Base-by-base conservation (phyloP, 495 filamentous ascomycete genomes). In the Clavariopsis aquatica region DNA sequence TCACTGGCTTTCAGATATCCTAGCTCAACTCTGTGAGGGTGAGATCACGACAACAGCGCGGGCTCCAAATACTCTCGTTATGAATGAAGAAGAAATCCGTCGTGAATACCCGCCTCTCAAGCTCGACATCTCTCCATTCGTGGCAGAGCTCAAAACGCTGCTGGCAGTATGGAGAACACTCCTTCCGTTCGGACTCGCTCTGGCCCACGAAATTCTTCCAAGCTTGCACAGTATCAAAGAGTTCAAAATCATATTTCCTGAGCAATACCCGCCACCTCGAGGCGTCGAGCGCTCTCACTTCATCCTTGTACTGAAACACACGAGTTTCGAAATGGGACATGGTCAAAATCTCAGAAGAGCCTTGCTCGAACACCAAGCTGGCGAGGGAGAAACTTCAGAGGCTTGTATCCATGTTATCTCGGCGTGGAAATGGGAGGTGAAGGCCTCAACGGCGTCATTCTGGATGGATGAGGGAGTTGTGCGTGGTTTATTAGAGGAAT, bases 1-100 rank as follows among this genome's bases (percentile, higher is more conserved):
- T 13, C 47, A 49, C 47, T 49, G 47, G 47, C 47, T 49, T 27
- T 23, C 47, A 4, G 47, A 49, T 4, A 49, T 49, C 5, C 47
- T 49, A 27, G 47, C 5, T 3, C 20, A 23, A 9, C 20, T 49
- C 20, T 23, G 20, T n/a, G 24, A 23, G 10, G 24, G 24, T 3
- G 20, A 27, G 10, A 24, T 49, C 1, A 7, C 8, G 19, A 49
- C 47, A 23, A 49, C 47, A 49, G 24, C 47, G 12, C 47, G 47
- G 26, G 20, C 47, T 2, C 47, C 47, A 27, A 23, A 22, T 22
- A 49, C 2, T 7, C n/a, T 23, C 5, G 10, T 27, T 10, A 7
- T 24, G 6, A 22, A 24, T 24, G 24, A 24, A 5, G 47, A 23
- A 1, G 5, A 49, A 27, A 3, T 27, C 10, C 2, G n/a, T 2